phyloP scores from a whole-genome alignment of 1,284 basidiomycete species.

The Dichomitus squalens region DNA sequence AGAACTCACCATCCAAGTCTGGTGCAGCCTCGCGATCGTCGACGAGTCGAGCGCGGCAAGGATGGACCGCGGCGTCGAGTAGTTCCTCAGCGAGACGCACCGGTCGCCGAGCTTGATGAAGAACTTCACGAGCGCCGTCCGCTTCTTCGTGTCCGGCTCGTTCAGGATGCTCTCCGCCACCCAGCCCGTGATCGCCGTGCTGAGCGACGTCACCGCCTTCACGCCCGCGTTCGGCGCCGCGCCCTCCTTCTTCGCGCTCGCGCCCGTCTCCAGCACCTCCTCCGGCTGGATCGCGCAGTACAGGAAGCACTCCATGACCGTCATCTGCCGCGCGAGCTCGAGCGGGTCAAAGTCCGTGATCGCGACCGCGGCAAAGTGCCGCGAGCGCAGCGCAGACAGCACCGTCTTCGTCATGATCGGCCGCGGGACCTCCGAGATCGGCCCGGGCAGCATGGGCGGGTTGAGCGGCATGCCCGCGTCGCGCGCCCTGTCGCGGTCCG shows the following conservation, averaged over 20 bases:
- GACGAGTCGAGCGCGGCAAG: conserved; percentile 94
- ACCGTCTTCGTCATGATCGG: conserved; percentile 87
- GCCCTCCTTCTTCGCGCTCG: conserved; percentile 51
- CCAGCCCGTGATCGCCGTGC: conserved; percentile 94
- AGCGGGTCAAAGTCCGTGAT: conserved; percentile 93
- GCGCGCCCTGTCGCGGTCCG: conserved; percentile 67
- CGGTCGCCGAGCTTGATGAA: conserved; percentile 96
- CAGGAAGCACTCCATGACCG: conserved; percentile 90
- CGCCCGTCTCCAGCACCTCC: conserved; percentile 82
- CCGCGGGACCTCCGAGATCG: conserved; percentile 67
- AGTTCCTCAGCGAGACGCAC: conserved; percentile 86
- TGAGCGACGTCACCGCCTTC: conserved; percentile 85
- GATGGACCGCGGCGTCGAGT: conserved; percentile 91
- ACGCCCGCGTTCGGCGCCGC: conserved; percentile 68
- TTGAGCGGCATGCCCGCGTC: conserved; percentile 73
- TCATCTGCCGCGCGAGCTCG: conserved; percentile 92
- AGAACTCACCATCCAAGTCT: conserved; percentile 85
- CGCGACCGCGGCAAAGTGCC: conserved; percentile 60
- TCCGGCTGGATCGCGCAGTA: conserved; percentile 87
- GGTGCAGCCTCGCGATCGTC: conserved; percentile 86
- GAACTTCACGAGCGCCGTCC: conserved; percentile 87
- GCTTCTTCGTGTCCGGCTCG: conserved; percentile 88
- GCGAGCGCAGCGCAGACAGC: conserved; percentile 60
- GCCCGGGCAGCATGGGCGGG: conserved; percentile 45
- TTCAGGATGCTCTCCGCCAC: conserved; percentile 91